Evolutionary conservation across 192 early-diverging fungal genomes (phyloP), one percentile per base, ranked within the genome.

Genomic region (Coemansia aciculifera): DNA sequence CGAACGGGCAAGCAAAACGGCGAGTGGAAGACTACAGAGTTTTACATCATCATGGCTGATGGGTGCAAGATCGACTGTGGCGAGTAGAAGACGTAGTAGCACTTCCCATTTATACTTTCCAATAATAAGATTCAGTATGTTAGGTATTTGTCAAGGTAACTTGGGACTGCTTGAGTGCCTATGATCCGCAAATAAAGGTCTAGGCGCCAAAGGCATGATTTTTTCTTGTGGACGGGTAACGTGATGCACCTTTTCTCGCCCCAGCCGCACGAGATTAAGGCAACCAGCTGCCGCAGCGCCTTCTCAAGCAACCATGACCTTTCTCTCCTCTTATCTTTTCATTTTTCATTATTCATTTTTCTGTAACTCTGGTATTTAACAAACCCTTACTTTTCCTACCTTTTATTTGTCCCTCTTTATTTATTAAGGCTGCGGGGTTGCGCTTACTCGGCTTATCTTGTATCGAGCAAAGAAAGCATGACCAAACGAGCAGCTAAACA

Each of bases 1-100:
- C 76, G 81, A 51, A 52, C 44, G 15, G 77, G 73, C 71, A 76
- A 73, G 56, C 76, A 83, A 71, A 83, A 75, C 57, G 81, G 76
- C 70, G 77, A 83, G 62, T 83, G 81, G 81, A 54, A 67, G 49
- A 83, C 81, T 17, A 56, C 66, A 4, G 77, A 83, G 27, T 83
- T 83, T 40, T 83, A 75, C 19, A 71, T 83, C 46, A 11, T 17
- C 29, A 66, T 64, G 38, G 67, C 75, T 0, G 81, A 83, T 43
- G 81, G 81, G 1, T 69, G 62, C 65, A 72, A 40, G 56, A 72
- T 83, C 42, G 73, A 83, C 65, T 79, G 75, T 49, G 62, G 44
- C 21, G 68, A 71, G 62, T 69, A 61, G 32, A 32, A 12, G 19
- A 0, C 15, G 13, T 57, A 57, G 54, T 27, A 27, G 11, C 51